Percentiles rank a stretch among this genome's conserved stretches.
These are phyloP conservation scores for Sporothrix inflata DNA, from an alignment of 2,329 filamentous ascomycete genomes.

Conservation along the genomic window DNA sequence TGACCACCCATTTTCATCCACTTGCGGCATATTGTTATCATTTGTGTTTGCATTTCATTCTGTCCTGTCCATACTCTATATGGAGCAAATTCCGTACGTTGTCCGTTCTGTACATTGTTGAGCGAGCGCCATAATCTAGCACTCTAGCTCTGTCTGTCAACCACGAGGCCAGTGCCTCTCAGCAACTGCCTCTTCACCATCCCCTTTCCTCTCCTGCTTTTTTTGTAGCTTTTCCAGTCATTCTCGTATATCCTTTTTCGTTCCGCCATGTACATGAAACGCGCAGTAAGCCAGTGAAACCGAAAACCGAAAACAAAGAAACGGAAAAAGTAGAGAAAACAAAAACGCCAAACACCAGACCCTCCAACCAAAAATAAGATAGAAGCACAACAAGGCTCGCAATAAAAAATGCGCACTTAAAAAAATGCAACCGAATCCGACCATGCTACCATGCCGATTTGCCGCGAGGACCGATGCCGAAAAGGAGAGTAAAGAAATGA, in stretches of 20 bases:
- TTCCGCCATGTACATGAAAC: neutral
- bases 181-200: neutral
- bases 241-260: conserved; percentile 17
- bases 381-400: neutral
- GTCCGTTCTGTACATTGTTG: neutral
- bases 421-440: conserved; percentile 31
- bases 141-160: neutral
- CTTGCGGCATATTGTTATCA: neutral
- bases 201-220: neutral
- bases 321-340: conserved; percentile 2
- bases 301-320: neutral
- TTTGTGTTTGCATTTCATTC: neutral
- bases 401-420: neutral
- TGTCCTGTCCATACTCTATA: neutral
- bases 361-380: neutral
- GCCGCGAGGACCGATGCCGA: conserved; percentile 27
- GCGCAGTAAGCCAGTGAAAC: neutral
- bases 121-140: neutral
- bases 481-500: conserved; percentile 22
- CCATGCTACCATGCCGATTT: conserved; percentile 32
- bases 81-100: neutral
- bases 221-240: conserved; percentile 7
- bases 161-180: neutral
- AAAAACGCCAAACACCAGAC: conserved; percentile 19
- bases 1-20: neutral